Conservation (phyloP, 1,284 basidiomycete species). For the Fomitopsis palustris region DNA sequence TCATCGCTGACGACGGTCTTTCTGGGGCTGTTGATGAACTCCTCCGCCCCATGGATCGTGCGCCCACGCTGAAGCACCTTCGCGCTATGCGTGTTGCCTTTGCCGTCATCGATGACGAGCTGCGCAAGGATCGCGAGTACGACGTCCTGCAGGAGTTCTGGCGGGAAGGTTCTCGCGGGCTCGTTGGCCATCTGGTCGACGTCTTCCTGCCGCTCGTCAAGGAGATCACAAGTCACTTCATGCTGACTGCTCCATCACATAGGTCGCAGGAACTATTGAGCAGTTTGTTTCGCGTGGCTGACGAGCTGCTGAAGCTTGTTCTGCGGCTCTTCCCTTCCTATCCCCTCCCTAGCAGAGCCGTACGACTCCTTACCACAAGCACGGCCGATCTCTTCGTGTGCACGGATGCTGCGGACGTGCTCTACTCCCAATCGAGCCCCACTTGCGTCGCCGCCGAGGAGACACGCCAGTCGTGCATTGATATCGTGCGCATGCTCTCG, state of each 20-base stretch:
- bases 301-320: conserved; percentile 53
- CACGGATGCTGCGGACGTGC: conserved; percentile 43
- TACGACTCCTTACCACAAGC: conserved; percentile 40
- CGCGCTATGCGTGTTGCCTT: conserved; percentile 61
- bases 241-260: conserved; percentile 30
- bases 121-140: conserved; percentile 52
- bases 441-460: conserved; percentile 40
- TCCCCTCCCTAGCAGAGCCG: conserved; percentile 45
- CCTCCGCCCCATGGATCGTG: conserved; percentile 43
- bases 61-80: conserved; percentile 46
- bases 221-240: conserved; percentile 52
- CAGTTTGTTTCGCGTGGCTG: conserved; percentile 49
- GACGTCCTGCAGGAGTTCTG: conserved; percentile 53
- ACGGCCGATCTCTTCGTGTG: conserved; percentile 55
- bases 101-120: conserved; percentile 48
- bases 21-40: conserved; percentile 61
- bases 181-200: conserved; percentile 53
- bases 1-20: conserved; percentile 62
- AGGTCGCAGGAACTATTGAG: conserved; percentile 38
- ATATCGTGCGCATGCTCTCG: conserved; percentile 42
- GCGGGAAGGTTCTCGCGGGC: conserved; percentile 52
- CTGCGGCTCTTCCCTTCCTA: conserved; percentile 42
- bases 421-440: conserved; percentile 37
- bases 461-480: conserved; percentile 46
- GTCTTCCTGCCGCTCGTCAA: conserved; percentile 42